These are phyloP conservation scores for Aquanectria penicillioides DNA, from an alignment of 2,329 filamentous ascomycete species.

Conservation along the genomic window DNA sequence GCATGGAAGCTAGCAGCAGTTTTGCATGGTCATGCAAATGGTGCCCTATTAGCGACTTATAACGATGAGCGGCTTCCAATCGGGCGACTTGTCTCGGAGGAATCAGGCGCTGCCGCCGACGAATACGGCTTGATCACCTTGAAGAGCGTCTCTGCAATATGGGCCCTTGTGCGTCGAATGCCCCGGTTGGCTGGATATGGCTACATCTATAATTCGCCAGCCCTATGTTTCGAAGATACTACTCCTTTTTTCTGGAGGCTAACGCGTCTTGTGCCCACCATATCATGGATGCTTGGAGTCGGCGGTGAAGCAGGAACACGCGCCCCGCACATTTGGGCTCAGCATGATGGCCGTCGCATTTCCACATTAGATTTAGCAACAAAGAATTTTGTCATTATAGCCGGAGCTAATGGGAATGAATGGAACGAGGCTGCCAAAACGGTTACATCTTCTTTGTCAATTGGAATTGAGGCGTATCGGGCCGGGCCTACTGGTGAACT, in stretches of 20 bases:
- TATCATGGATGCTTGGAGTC: neutral
- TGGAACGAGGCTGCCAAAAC: neutral
- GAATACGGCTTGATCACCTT: neutral
- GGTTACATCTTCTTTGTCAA: neutral
- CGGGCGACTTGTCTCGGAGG: conserved; percentile 4
- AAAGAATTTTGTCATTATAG: neutral
- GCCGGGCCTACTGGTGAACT: neutral
- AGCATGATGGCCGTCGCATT: neutral
- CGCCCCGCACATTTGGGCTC: conserved; percentile 2
- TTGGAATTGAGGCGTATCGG: neutral
- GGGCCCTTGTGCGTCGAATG: neutral
- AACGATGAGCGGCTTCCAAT: neutral
- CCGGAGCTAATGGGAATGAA: neutral
- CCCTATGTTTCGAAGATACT: neutral
- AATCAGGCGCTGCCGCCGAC: neutral
- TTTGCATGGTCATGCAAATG: neutral
- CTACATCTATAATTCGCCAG: neutral
- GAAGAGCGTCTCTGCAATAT: neutral
- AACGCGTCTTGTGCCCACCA: neutral
- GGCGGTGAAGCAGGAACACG: neutral
- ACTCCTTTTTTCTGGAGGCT: neutral
- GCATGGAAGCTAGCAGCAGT: conserved; percentile 5
- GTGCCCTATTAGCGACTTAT: neutral
- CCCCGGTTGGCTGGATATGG: conserved; percentile 1
- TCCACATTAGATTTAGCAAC: neutral